Base-by-base conservation (phyloP, 495 filamentous ascomycete species). In the Cairneyella variabilis region DNA sequence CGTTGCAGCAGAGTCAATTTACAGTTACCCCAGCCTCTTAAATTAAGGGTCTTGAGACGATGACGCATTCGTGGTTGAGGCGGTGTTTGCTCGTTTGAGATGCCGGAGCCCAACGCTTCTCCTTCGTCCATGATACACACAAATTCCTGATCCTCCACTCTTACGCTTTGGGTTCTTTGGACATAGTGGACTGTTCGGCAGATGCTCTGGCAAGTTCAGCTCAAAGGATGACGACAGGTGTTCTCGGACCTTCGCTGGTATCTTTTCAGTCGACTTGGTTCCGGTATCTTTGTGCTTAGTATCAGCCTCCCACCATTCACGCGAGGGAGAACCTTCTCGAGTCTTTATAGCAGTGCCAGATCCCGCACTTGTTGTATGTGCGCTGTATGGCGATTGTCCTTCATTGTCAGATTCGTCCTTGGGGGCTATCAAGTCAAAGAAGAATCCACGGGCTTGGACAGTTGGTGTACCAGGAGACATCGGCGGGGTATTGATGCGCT, bases 161-260 rank as follows among this genome's bases (percentile, higher is more conserved):
- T 72, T 72, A 60, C 80, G 75, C 46, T 75, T 75, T 40, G 71
- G 69, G 67, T 78, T 74, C 34, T 76, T 68, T 7, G 84, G 84
- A 66, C 84, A 88, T 58, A 85, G 66, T 36, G 83, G 83, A 58
- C 81, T 85, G 40, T 48, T 74, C 10, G 80, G 81, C 16, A 85
- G 63, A 66, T 88, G 84, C 38, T 85, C 82, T n/a, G 83, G 82
- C 17, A 83, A 61, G 45, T 80, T 69, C 51, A 79, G 73, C 45
- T 78, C 72, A 56, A 83, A 81, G 10, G 26, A 10, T 22, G 53
- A 34, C 37, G 17, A 26, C 2, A 16, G 11, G n/a, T 7, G 2
- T n/a, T 41, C 26, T 17, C 22, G 7, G 37, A 40, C 37, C n/a
- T 40, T 9, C 1, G 7, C 16, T 21, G 41, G 23, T n/a, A 34